Evolutionary conservation across 371 early-diverging fungal genomes (phyloP), one percentile per base, ranked within the genome.

Genomic region (Basidiobolus meristosporus): DNA sequence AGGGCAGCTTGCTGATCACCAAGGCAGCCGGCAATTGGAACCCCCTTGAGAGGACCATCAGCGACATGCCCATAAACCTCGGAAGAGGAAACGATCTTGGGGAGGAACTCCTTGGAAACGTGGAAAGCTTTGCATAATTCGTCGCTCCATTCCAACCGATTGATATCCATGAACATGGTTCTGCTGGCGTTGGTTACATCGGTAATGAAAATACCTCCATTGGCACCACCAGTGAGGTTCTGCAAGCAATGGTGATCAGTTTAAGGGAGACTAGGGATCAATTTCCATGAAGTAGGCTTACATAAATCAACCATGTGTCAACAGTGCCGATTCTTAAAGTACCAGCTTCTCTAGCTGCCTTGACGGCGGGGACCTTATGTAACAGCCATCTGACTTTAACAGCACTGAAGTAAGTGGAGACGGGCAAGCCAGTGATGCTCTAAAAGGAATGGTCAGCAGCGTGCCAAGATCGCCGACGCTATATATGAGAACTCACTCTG

Each of bases 1-100:
- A 91, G 61, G 5, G 97, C 93, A 2, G 95, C 91, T 53, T 96
- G 97, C 54, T 96, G 97, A 61, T 96, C 97, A 16, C 97, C 97
- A 22, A 93, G 56, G 52, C 83, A 80, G 2, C 88, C 89, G 23
- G 79, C 60, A 11, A 90, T 66, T 1, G 85, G 78, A 1, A 83
- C 46, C 16, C 74, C 82, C 51, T 56, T 50, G 31, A 74, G 57
- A 31, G 80, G 65, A 1, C 77, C 77, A 20, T 50, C 46, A 7
- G 47, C 47, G 14, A 47, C 54, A 17, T 59, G 45, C 4, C 87
- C 91, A 57, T 87, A 88, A 0, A 78, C 43, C 37, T 82, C 73
- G 10, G 90, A 65, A 5, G 90, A 90, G 12, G 90, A 79, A 12
- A 62, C 61, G 46, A 95, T 82, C 48, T 68, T 63, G 16, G 96